Base-by-base conservation (phyloP, 1,139 yeast genomes). In the Zygosaccharomyces pseudobailii region DNA sequence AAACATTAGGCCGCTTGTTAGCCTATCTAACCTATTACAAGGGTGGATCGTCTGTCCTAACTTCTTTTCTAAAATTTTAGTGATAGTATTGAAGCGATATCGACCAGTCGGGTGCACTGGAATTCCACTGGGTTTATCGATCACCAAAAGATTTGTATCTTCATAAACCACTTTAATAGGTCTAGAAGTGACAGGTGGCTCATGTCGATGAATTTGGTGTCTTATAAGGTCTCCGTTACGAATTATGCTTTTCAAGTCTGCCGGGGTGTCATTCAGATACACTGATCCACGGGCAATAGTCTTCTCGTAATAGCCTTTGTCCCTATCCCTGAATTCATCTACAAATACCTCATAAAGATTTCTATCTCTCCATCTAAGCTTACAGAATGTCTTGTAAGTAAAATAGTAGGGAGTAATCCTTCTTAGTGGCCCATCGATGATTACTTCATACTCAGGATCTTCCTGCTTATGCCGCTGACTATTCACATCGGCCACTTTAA, bases 51-150 rank as follows among this genome's bases (percentile, higher is more conserved):
- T 68, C 40, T 73, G 71, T 0, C 84, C 84, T 46, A 72, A 63
- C 52, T 88, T 90, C 47, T 79, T 80, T 62, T 85, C 82, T 53
- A 90, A 68, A 19, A 88, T 80, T 64, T 84, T 87, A n/a, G 95
- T 87, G 13, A 90, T 79, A 0, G 96, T 81, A 63, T 92, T 92
- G 68, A 79, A 88, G 50, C 95, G 72, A 68, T 83, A 92, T 49
- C 97, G 72, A 0, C 98, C 99, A 0, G 97, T 86, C 1, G 99
- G 98, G 65, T 92, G 98, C 1, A 85, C 97, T 0, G 99, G 97
- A 3, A 92, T 79, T 0, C 98, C 97, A 3, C 95, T 79, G 0
- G 99, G 98, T 57, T 92, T 92, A 65, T 92, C 96, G 25, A 94
- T 85, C 1, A 87, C 96, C 6, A 92, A 74, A 30, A 89, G 68